Percentiles rank a stretch among this genome's conserved stretches.
Conservation (phyloP, 2,329 filamentous ascomycete genomes). For the Fusarium keratoplasticum region DNA sequence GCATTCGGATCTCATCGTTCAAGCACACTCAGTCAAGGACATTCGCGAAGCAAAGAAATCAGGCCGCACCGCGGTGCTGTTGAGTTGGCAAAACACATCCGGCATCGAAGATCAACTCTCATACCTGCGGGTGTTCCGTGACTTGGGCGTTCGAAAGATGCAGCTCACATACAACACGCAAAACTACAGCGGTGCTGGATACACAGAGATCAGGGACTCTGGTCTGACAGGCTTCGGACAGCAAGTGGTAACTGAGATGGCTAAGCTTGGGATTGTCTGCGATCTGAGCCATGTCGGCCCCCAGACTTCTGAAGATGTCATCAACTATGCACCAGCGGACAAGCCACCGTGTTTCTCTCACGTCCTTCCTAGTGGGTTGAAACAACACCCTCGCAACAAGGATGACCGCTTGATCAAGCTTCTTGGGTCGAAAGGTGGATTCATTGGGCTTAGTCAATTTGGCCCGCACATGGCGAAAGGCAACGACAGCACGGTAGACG, state of each 20-base stretch:
- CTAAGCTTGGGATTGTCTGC: slow-evolving; percentile 50
- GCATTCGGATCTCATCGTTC: slow-evolving; percentile 52
- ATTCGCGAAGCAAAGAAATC: slow-evolving; percentile 51
- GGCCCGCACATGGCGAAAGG: slow-evolving; percentile 54
- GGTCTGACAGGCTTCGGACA: slow-evolving; percentile 52
- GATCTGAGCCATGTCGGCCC: slow-evolving; percentile 52
- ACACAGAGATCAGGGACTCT: slow-evolving; percentile 51
- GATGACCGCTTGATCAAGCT: slow-evolving; percentile 51
- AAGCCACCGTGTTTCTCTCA: slow-evolving; percentile 56
- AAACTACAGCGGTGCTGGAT: slow-evolving; percentile 55
- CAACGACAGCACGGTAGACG: slow-evolving; percentile 55
- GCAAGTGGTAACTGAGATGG: slow-evolving; percentile 50
- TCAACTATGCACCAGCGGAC: slow-evolving; percentile 48
- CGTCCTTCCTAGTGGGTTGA: slow-evolving; percentile 49
- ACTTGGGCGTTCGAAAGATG: slow-evolving; percentile 56
- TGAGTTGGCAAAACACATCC: slow-evolving; percentile 56
- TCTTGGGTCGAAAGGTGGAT: slow-evolving; percentile 51
- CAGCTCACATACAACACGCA: slow-evolving; percentile 57
- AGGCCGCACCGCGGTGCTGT: slow-evolving; percentile 52
- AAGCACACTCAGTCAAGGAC: slow-evolving; percentile 51
- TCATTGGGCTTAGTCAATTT: slow-evolving; percentile 54
- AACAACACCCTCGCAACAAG: slow-evolving; percentile 54
- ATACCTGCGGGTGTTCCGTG: slow-evolving; percentile 53
- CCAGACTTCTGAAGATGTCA: slow-evolving; percentile 49
- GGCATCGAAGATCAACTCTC: slow-evolving; percentile 54